Percentiles rank a stretch among this genome's conserved stretches.
These are phyloP conservation scores for Penicillium pulvis DNA, from an alignment of 495 filamentous ascomycete genomes.

Conservation along the genomic window DNA sequence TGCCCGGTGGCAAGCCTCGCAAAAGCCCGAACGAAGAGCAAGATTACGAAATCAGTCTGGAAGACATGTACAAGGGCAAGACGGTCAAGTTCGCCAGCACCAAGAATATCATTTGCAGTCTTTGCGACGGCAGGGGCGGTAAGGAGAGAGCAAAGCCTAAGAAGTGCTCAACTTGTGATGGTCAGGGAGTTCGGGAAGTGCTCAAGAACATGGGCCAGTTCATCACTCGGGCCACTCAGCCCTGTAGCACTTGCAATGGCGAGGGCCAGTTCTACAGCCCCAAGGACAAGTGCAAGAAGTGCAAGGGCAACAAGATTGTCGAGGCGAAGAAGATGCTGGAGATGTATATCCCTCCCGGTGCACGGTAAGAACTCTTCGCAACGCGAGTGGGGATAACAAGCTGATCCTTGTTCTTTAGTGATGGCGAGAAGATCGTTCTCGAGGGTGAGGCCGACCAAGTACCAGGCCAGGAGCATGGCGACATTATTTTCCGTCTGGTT, in stretches of 20 bases:
- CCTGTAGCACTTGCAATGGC: constrained; percentile 78
- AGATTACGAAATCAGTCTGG: constrained; percentile 83
- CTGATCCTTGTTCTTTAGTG: constrained; percentile 33
- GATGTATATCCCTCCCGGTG: constrained; percentile 91
- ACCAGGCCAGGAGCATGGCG: constrained; percentile 87
- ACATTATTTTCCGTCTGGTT: constrained; percentile 84
- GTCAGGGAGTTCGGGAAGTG: constrained; percentile 69
- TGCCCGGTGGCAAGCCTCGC: constrained; percentile 57
- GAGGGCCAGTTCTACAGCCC: constrained; percentile 83
- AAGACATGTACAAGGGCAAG: constrained; percentile 98
- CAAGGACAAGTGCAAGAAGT: constrained; percentile 98
- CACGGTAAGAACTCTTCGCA: constrained; percentile 48
- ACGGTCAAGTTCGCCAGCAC: constrained; percentile 92
- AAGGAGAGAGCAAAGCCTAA: constrained; percentile 90
- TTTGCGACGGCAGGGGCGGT: constrained; percentile 87
- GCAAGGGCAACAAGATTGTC: constrained; percentile 82
- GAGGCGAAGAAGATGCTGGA: constrained; percentile 91
- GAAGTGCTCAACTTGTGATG: constrained; percentile 80
- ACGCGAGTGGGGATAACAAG: neutral
- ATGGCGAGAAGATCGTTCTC: constrained; percentile 87
- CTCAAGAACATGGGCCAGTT: constrained; percentile 79
- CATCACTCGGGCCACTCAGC: constrained; percentile 70
- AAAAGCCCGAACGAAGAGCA: constrained; percentile 85
- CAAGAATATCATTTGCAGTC: constrained; percentile 85
- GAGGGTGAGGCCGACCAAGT: constrained; percentile 94